Evolutionary conservation across 176 grass and related monocot genomes (phyloP).

Genomic region (Eragrostis curvula): DNA sequence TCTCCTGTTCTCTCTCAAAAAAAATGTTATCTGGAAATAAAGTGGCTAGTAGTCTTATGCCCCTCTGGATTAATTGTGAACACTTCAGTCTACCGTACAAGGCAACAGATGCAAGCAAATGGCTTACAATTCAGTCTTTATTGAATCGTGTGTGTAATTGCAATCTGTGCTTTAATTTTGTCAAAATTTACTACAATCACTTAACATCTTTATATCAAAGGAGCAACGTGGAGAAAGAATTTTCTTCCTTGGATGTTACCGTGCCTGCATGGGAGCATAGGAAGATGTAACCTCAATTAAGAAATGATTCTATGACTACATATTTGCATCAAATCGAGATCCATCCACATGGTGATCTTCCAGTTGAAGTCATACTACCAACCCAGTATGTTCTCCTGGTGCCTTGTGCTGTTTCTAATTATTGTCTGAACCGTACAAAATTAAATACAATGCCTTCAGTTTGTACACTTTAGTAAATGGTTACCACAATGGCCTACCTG

Average conservation of each 20-base stretch:
- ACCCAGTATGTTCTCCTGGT: constrained; percentile 42
- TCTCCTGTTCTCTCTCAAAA: too few species aligned
- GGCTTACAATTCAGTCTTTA: neutral
- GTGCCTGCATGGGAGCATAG: constrained; percentile 51
- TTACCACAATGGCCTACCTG: constrained; percentile 1
- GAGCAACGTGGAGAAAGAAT: constrained; percentile 46
- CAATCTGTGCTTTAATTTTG: constrained; percentile 33
- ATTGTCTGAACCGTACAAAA: constrained; percentile 37
- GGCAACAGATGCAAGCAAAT: neutral
- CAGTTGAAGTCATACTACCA: constrained; percentile 47
- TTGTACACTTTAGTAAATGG: constrained; percentile 21
- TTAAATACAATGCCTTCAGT: constrained; percentile 14
- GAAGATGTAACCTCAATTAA: constrained; percentile 51
- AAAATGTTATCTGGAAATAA: neutral
- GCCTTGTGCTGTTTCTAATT: constrained; percentile 37
- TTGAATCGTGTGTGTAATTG: neutral
- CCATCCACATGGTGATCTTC: constrained; percentile 46
- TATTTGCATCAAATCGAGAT: constrained; percentile 37
- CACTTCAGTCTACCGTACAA: constrained; percentile 16
- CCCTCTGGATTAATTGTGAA: neutral
- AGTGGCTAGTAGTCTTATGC: neutral
- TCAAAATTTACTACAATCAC: constrained; percentile 37
- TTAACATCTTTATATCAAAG: constrained; percentile 53
- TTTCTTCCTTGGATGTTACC: constrained; percentile 51
- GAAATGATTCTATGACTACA: constrained; percentile 41